Evolutionary conservation across 257 asterid genomes (phyloP).

Genomic region (Ocimum tenuiflorum): DNA sequence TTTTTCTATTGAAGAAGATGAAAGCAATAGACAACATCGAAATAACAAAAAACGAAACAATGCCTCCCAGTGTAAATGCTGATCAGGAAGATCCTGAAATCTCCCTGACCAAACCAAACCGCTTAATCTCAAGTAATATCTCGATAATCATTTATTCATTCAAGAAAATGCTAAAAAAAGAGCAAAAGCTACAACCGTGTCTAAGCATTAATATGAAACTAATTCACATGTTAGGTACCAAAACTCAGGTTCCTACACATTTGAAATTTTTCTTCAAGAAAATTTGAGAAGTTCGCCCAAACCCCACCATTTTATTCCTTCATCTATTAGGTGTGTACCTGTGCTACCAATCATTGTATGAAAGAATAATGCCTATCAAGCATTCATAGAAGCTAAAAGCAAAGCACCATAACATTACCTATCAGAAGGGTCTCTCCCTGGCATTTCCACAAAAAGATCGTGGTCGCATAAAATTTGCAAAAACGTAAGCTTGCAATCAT

Average conservation of each 20-base stretch:
- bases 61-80: no score
- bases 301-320: constrained; percentile 1
- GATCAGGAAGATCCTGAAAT: no score
- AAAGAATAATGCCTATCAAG: constrained; percentile 9
- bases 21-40: no score
- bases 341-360: not conserved
- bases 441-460: constrained; percentile 99
- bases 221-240: constrained; percentile 1
- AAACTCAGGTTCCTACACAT: constrained; percentile 3
- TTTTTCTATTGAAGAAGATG: no score
- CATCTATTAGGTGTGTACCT: not conserved
- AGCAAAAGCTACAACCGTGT: constrained; percentile 3
- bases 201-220: constrained; percentile 1
- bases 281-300: not conserved
- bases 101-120: no score
- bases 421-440: constrained; percentile 99
- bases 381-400: constrained; percentile 11
- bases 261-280: constrained; percentile 7
- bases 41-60: no score
- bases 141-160: not conserved
- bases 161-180: not conserved
- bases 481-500: constrained; percentile 96
- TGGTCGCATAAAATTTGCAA: constrained; percentile 95
- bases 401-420: constrained; percentile 41
- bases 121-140: no score